Evolutionary conservation across 2,329 filamentous ascomycete genomes (phyloP).

Genomic region (Juglanconis juglandina): DNA sequence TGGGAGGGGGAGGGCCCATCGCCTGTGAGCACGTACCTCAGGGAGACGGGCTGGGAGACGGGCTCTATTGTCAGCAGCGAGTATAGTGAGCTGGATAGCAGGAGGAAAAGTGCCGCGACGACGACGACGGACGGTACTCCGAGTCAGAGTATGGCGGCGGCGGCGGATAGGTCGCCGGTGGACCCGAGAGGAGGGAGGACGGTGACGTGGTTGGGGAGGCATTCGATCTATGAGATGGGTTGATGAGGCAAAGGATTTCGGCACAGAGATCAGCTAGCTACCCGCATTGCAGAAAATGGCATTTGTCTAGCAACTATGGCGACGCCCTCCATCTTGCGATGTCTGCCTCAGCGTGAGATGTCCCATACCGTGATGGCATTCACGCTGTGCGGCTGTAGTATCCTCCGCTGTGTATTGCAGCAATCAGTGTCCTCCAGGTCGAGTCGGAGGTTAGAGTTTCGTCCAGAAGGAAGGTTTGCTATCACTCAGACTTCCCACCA

Average conservation of each 20-base stretch:
- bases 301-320: neutral
- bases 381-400: too few species aligned
- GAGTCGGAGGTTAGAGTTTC: too few species aligned
- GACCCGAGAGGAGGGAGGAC: neutral
- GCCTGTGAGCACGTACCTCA: neutral
- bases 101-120: neutral
- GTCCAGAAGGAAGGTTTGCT: too few species aligned
- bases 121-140: neutral
- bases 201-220: conserved; percentile 10
- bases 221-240: conserved; percentile 9
- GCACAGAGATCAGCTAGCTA: neutral
- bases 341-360: too few species aligned
- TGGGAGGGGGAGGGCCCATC: neutral
- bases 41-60: conserved; percentile 1
- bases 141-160: neutral
- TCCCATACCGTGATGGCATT: too few species aligned
- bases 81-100: neutral
- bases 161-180: neutral
- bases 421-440: too few species aligned
- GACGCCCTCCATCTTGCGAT: neutral
- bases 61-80: neutral
- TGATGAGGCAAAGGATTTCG: neutral
- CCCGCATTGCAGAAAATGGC: neutral
- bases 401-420: too few species aligned
- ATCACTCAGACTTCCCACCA: too few species aligned